Percentiles rank a stretch among this genome's conserved stretches.
These are phyloP conservation scores for Erythrophleum fordii DNA, from an alignment of 306 rosid genomes.

Conservation along the genomic window DNA sequence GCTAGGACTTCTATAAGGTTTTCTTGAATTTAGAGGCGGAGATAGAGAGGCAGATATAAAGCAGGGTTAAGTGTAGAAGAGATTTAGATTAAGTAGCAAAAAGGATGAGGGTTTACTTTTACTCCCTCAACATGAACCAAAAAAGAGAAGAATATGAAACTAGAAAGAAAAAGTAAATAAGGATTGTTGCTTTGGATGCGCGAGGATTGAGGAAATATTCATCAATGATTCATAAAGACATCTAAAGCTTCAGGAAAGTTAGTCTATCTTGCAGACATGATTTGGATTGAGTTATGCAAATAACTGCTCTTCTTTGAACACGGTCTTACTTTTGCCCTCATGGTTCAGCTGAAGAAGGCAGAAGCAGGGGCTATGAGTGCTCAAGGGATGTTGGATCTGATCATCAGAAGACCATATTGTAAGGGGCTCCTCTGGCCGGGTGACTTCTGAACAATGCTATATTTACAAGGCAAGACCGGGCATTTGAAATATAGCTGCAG, in stretches of 20 bases:
- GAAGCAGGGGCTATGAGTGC: not conserved
- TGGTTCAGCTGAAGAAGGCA: not conserved
- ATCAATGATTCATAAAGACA: not conserved
- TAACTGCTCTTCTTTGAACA: not conserved
- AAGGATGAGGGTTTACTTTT: slow-evolving; percentile 16
- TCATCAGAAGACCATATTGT: not conserved
- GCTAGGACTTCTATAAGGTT: slow-evolving; percentile 34
- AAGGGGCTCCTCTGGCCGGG: not conserved
- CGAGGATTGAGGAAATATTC: slow-evolving; percentile 1
- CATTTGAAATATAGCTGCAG: not conserved
- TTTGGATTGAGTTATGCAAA: not conserved
- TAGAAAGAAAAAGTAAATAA: not conserved
- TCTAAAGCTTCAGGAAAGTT: slow-evolving; percentile 20
- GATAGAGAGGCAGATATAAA: slow-evolving; percentile 2
- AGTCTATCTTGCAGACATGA: not conserved
- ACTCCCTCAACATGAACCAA: slow-evolving; percentile 3
- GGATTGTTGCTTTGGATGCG: slow-evolving; percentile 34
- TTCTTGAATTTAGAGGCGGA: slow-evolving; percentile 27
- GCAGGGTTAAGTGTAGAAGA: not conserved
- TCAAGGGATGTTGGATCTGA: not conserved
- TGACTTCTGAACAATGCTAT: not conserved
- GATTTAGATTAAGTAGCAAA: slow-evolving; percentile 5
- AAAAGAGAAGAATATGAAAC: not conserved
- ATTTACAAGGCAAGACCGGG: not conserved
- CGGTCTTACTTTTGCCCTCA: not conserved